Conservation (phyloP, 768 basidiomycete species). For the Harrya chromipes region DNA sequence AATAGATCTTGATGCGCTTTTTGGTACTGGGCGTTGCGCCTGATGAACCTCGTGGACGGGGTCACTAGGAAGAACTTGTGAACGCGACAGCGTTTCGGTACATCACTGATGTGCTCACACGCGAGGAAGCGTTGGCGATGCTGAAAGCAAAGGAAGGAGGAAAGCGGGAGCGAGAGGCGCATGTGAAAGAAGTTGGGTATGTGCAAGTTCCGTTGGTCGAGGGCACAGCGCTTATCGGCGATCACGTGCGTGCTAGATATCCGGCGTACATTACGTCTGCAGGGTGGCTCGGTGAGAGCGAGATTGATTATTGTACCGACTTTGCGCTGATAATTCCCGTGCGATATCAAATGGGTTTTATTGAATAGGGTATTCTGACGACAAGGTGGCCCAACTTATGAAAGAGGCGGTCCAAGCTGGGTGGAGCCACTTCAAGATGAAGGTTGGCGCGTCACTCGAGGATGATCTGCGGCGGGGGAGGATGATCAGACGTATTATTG, state of each 20-base stretch:
- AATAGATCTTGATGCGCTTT: background rate
- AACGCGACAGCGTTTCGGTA: constrained; percentile 78
- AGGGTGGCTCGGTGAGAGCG: constrained; percentile 70
- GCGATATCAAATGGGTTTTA: background rate
- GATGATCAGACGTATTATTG: constrained; percentile 88
- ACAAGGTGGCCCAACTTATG: constrained; percentile 80
- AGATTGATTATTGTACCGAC: background rate
- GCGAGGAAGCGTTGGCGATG: constrained; percentile 81
- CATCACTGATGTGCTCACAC: constrained; percentile 88
- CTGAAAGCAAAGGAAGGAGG: constrained; percentile 69
- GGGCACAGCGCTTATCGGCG: constrained; percentile 1
- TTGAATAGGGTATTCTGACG: constrained; percentile 72
- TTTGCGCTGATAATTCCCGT: background rate
- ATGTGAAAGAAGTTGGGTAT: constrained; percentile 65
- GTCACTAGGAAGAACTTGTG: constrained; percentile 66
- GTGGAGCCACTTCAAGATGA: constrained; percentile 99
- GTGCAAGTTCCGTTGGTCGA: constrained; percentile 9
- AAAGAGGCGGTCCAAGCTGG: constrained; percentile 80
- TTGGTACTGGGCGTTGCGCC: background rate
- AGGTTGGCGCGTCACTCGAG: constrained; percentile 80
- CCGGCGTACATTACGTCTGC: constrained; percentile 91
- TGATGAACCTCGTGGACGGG: constrained; percentile 4
- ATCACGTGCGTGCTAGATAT: constrained; percentile 49
- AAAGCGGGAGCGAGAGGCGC: constrained; percentile 74
- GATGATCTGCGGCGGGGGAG: constrained; percentile 81